A percentile compares a stretch with the other conserved stretches of the same genome.
Conservation (phyloP, 2,329 filamentous ascomycete genomes). For the Chaetomiaceae sp. region DNA sequence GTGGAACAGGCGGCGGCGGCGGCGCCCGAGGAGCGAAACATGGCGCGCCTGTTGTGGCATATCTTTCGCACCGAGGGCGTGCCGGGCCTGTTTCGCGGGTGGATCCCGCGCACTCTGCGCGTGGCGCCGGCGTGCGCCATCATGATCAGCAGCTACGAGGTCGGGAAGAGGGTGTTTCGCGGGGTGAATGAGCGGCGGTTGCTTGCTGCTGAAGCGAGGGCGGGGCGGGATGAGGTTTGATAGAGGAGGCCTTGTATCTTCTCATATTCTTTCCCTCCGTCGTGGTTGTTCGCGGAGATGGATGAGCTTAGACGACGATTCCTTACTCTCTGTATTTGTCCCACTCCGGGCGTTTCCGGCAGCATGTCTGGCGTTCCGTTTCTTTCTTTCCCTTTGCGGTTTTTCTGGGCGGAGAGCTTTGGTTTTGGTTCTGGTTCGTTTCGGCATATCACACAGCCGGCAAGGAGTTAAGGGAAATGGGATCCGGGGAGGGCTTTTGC, state of each 20-base stretch:
- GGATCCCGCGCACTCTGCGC: conserved; percentile 87
- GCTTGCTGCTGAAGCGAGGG: conserved; percentile 26
- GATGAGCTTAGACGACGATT: background rate
- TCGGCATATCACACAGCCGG: background rate
- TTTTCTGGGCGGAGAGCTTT: background rate
- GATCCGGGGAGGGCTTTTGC: background rate
- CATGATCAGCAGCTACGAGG: conserved; percentile 98
- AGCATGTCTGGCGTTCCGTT: conserved; percentile 23
- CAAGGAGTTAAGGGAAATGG: background rate
- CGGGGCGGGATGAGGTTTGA: background rate
- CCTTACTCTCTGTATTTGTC: background rate
- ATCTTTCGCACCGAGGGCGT: conserved; percentile 84
- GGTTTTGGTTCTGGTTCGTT: no score
- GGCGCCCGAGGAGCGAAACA: conserved; percentile 68
- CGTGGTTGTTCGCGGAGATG: no score
- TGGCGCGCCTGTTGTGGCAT: conserved; percentile 80
- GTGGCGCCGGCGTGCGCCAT: conserved; percentile 96
- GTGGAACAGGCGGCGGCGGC: conserved; percentile 29
- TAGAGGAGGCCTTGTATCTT: no score
- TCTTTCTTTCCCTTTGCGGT: background rate
- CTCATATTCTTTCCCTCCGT: background rate
- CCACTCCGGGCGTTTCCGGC: background rate
- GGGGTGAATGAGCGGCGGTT: conserved; percentile 59
- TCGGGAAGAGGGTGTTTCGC: conserved; percentile 84
- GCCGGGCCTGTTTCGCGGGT: conserved; percentile 80